Conservation (phyloP, 2,329 filamentous ascomycete species). For the Trichophyton rubrum region DNA sequence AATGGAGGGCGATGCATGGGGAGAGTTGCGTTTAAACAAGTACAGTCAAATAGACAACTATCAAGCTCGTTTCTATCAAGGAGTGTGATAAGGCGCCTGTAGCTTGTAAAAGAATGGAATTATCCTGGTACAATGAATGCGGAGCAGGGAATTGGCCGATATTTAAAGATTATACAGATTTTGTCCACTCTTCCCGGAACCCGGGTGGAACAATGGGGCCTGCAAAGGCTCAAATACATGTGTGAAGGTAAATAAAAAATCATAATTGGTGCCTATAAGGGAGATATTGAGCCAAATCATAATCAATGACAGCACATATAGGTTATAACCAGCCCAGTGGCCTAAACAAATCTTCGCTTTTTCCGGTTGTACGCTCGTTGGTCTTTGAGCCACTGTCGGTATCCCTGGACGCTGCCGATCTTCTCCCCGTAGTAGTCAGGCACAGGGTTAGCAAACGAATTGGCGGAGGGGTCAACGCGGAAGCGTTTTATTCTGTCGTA, state of each 20-base stretch:
- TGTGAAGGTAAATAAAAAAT: not conserved
- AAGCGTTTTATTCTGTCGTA: slow-evolving; percentile 83
- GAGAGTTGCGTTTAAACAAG: not conserved
- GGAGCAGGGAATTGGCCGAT: not conserved
- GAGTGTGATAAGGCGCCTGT: not conserved
- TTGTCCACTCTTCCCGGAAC: not conserved
- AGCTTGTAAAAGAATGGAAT: not conserved
- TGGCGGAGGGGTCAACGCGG: slow-evolving; percentile 79
- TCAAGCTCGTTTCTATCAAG: not conserved
- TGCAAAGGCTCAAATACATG: not conserved
- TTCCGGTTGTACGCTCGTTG: slow-evolving; percentile 95
- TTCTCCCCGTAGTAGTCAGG: slow-evolving; percentile 99
- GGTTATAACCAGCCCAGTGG: not conserved
- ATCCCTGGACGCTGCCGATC: slow-evolving; percentile 83
- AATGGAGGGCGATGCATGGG: not conserved
- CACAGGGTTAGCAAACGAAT: slow-evolving; percentile 81
- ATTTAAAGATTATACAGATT: not conserved
- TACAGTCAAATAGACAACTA: not conserved
- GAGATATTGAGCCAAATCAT: not conserved
- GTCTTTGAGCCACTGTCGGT: slow-evolving; percentile 93
- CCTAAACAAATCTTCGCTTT: slow-evolving; percentile 39
- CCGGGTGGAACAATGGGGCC: not conserved
- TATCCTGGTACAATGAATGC: not conserved
- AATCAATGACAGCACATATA: not conserved
- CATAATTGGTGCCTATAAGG: no score